Evolutionary conservation across 352 stramenopile genomes (phyloP).

Genomic region (Phytophthora europaea): DNA sequence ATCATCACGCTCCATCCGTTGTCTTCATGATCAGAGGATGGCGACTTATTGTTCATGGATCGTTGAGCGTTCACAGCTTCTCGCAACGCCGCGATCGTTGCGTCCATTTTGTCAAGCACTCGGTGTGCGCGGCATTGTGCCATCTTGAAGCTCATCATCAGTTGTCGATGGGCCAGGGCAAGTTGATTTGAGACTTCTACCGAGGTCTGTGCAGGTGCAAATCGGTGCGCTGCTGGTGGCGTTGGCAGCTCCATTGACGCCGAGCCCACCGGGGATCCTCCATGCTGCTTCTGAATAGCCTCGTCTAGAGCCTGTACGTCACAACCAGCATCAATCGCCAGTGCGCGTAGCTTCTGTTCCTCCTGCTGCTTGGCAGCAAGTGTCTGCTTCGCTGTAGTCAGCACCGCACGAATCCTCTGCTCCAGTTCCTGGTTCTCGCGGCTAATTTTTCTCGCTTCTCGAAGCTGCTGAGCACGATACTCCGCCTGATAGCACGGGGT

Average conservation of each 20-base stretch:
- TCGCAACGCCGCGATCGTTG: slow-evolving; percentile 56
- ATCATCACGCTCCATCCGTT: slow-evolving; percentile 37
- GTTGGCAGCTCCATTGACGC: slow-evolving; percentile 53
- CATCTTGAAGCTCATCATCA: slow-evolving; percentile 77
- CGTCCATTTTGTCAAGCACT: slow-evolving; percentile 68
- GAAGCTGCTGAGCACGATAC: slow-evolving; percentile 61
- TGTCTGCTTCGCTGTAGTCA: slow-evolving; percentile 44
- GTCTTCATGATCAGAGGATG: slow-evolving; percentile 5
- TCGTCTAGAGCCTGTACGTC: slow-evolving; percentile 59
- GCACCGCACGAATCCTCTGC: slow-evolving; percentile 53
- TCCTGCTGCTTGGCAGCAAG: slow-evolving; percentile 50
- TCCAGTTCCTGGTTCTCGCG: slow-evolving; percentile 74
- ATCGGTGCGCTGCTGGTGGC: slow-evolving; percentile 69
- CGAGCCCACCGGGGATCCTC: slow-evolving; percentile 42
- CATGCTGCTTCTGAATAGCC: slow-evolving; percentile 52
- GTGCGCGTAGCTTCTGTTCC: slow-evolving; percentile 52
- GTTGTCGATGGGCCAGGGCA: slow-evolving; percentile 65
- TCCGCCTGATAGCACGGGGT: slow-evolving; percentile 58
- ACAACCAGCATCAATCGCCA: slow-evolving; percentile 57
- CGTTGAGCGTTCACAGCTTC: slow-evolving; percentile 34
- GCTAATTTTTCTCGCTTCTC: slow-evolving; percentile 60
- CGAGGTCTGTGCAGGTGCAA: slow-evolving; percentile 59
- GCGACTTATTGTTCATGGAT: neutral
- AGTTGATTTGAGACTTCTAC: slow-evolving; percentile 77
- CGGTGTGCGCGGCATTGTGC: slow-evolving; percentile 67